Base-by-base conservation (phyloP, 768 basidiomycete species). In the Guyanaporus albipodus region DNA sequence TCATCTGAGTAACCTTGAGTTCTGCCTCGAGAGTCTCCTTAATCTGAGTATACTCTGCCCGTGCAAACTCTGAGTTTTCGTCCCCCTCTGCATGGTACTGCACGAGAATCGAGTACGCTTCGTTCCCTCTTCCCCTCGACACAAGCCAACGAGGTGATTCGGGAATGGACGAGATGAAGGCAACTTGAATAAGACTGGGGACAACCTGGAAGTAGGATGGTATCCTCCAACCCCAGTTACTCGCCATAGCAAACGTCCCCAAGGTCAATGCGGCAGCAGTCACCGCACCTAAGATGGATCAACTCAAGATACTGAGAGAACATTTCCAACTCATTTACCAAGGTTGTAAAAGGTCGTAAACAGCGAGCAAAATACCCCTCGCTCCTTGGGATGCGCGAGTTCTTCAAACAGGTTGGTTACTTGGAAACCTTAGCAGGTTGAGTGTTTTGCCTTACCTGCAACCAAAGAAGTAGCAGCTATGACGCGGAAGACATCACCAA, bases 121-220 rank as follows among this genome's bases (percentile, higher is more conserved):
- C 76, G 1, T 70, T 68, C 1, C 62, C 62, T n/a, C 79, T 73
- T 24, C 80, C 80, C 40, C 75, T 75, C 2, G 78, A 74, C 27
- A 83, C 68, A 4, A 83, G 70, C 81, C 81, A 84, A 36, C 79
- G 74, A 11, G 82, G 82, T 6, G 79, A 81, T 56, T 85, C 82
- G 3, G 81, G 81, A n/a, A 83, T 65, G 57, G 79, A 77, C 58
- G 65, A 74, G 44, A 84, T 69, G 61, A 84, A 80, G 17, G 52
- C 46, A 31, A 85, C 57, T 50, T 85, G 82, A 19, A 82, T 61
- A 11, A 70, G 24, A 48, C 75, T 75, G 1, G 83, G 83, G 1
- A 73, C 57, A 27, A 77, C 53, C 60, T 85, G 83, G 8, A 84
- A 70, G 18, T 80, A 78, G 2, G 57, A 59, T 0, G 81, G 83